These are phyloP conservation scores for Phytophthora sp. DNA, from an alignment of 352 stramenopile species.

Conservation along the genomic window DNA sequence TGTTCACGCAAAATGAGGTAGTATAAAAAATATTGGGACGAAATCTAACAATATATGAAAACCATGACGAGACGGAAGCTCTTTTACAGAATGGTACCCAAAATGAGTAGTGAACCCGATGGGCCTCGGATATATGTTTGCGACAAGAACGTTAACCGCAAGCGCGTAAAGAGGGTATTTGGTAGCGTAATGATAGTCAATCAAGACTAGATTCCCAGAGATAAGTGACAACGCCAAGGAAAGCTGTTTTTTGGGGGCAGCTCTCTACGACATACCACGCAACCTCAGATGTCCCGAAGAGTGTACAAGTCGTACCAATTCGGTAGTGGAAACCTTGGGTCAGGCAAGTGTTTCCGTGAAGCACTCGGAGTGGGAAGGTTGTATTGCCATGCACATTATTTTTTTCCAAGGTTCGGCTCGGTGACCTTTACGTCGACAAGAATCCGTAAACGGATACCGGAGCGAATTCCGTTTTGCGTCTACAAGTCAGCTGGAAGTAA, in stretches of 20 bases:
- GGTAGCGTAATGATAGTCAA: background rate
- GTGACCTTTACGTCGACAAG: background rate
- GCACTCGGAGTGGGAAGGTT: conserved; percentile 2
- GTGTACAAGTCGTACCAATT: background rate
- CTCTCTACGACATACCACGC: conserved; percentile 4
- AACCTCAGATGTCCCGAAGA: background rate
- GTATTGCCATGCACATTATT: background rate
- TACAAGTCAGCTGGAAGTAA: conserved; percentile 13
- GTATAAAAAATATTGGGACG: background rate
- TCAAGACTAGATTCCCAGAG: conserved; percentile 17
- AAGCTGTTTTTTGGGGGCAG: background rate
- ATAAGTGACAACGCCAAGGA: background rate
- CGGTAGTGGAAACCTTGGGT: background rate
- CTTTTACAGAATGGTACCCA: conserved; percentile 1
- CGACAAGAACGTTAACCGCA: conserved; percentile 8
- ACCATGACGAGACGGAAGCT: conserved; percentile 13
- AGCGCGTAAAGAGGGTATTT: conserved; percentile 8
- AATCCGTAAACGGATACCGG: background rate
- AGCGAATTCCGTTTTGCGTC: conserved; percentile 12
- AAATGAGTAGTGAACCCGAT: conserved; percentile 13
- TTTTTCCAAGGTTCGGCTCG: conserved; percentile 1
- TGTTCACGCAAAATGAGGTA: conserved; percentile 25
- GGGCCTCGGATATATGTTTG: conserved; percentile 7
- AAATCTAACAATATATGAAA: conserved; percentile 5
- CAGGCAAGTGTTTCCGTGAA: background rate